Evolutionary conservation across 805 yeast genomes (phyloP), one percentile per base, ranked within the genome.

Genomic region (Isabelozyma pseudorhagii): DNA sequence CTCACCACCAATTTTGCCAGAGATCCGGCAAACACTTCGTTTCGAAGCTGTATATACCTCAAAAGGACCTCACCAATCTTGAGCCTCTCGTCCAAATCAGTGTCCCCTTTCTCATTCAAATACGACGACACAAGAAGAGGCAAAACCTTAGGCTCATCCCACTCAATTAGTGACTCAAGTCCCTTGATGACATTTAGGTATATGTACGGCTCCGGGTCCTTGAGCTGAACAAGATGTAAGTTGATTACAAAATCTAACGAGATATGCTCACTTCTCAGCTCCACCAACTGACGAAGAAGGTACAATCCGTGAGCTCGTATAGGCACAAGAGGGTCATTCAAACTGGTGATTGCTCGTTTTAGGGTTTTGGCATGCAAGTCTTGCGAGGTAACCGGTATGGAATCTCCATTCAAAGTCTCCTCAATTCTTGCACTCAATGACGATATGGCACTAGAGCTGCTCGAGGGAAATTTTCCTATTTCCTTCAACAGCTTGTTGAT

Each of bases 171-270:
- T 13, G 79, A 73, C 42, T 83, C 85, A 25, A 94, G 66, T 0
- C 94, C 92, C 59, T 87, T 89, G 53, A 94, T 88, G 0, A 86
- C 87, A 60, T 89, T 93, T 48, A 94, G 64, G 62, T 89, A 94
- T 13, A 94, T 81, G 63, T 84, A 93, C 0, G 99, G 96, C 51
- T 93, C 99, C 0, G 82, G 75, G 56, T 90, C 96, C 44, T 78
- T 77, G 41, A 94, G 66, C 55, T 86, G 89, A 1, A 75, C 68
- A 14, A 87, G 59, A 61, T 87, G 89, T 11, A 89, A 65, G 14
- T 80, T 74, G 28, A 89, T 65, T 0, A 80, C 93, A 47, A 80
- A 78, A 3, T 78, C 80, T 8, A 79, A 45, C 0, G 78, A 60
- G 11, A 89, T 62, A 0, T 80, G 82, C 1, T 71, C 62, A n/a